phyloP scores from a whole-genome alignment of 2,329 filamentous ascomycete genomes.

The Penicillium polonicum region DNA sequence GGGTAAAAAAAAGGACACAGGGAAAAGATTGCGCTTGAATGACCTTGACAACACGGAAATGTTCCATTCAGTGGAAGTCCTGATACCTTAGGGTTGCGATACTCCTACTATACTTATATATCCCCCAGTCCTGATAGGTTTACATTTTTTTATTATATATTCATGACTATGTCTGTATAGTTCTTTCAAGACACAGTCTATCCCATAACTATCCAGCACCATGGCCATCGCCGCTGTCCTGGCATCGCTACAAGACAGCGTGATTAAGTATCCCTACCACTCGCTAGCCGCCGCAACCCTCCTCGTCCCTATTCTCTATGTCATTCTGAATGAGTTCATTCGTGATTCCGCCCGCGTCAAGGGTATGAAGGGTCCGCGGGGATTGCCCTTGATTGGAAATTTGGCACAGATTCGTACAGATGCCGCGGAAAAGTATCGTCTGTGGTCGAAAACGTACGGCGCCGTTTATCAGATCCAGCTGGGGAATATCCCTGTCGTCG shows the following conservation, averaged over 20 bases:
- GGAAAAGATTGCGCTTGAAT: background rate
- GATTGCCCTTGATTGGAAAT: conserved; percentile 57
- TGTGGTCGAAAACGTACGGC: conserved; percentile 53
- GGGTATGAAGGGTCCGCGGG: conserved; percentile 50
- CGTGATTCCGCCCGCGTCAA: conserved; percentile 47
- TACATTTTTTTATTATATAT: background rate
- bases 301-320: conserved; percentile 44
- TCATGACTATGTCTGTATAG: background rate
- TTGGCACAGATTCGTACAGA: conserved; percentile 55
- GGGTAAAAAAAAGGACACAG: background rate
- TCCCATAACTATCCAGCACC: background rate
- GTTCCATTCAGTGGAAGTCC: conserved; percentile 11
- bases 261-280: conserved; percentile 23
- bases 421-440: conserved; percentile 57
- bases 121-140: background rate
- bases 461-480: conserved; percentile 58
- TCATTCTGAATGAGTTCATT: conserved; percentile 52
- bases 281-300: conserved; percentile 19
- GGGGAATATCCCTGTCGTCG: conserved; percentile 57
- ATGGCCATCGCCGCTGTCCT: conserved; percentile 32
- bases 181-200: background rate
- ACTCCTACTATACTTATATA: background rate
- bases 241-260: conserved; percentile 20
- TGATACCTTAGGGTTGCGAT: background rate
- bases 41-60: conserved; percentile 15